Evolutionary conservation across 108 stramenopile genomes (phyloP).

Genomic region (Cyclostephanos tholiformis): DNA sequence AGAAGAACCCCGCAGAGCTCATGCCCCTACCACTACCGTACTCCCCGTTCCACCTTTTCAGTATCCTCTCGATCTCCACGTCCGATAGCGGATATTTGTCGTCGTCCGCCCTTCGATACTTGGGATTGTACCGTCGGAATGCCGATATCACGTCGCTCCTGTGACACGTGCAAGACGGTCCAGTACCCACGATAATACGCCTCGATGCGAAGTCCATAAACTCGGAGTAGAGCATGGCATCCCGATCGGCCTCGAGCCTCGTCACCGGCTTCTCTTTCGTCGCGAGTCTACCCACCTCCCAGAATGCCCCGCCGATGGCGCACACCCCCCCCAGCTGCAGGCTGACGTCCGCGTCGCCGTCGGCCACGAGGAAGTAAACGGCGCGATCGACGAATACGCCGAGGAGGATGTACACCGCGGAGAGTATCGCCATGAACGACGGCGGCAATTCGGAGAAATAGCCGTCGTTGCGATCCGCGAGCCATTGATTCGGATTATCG

Average conservation of each 20-base stretch:
- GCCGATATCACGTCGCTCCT: slow-evolving; percentile 71
- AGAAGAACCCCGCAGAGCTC: slow-evolving; percentile 78
- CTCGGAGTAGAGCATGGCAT: slow-evolving; percentile 54
- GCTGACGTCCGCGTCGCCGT: slow-evolving; percentile 61
- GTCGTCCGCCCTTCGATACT: slow-evolving; percentile 72
- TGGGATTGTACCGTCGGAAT: slow-evolving; percentile 84
- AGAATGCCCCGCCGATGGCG: slow-evolving; percentile 67
- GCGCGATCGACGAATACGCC: slow-evolving; percentile 63
- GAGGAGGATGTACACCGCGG: slow-evolving; percentile 55
- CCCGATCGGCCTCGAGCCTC: slow-evolving; percentile 67
- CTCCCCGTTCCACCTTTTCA: slow-evolving; percentile 68
- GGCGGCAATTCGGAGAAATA: slow-evolving; percentile 68
- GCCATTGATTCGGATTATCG: slow-evolving; percentile 47
- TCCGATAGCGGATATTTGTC: slow-evolving; percentile 68
- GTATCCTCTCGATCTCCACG: slow-evolving; percentile 78
- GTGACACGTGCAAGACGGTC: slow-evolving; percentile 62
- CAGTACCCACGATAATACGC: slow-evolving; percentile 41
- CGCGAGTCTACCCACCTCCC: slow-evolving; percentile 82
- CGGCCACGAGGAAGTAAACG: slow-evolving; percentile 58
- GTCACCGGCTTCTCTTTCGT: slow-evolving; percentile 63
- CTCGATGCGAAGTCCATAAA: slow-evolving; percentile 80
- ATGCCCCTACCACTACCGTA: slow-evolving; percentile 60
- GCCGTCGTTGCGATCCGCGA: slow-evolving; percentile 80
- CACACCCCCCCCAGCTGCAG: slow-evolving; percentile 76
- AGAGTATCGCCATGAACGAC: slow-evolving; percentile 51